Evolutionary conservation across 2,329 filamentous ascomycete genomes (phyloP), one percentile per base, ranked within the genome.

Genomic region (Botryotinia calthae): DNA sequence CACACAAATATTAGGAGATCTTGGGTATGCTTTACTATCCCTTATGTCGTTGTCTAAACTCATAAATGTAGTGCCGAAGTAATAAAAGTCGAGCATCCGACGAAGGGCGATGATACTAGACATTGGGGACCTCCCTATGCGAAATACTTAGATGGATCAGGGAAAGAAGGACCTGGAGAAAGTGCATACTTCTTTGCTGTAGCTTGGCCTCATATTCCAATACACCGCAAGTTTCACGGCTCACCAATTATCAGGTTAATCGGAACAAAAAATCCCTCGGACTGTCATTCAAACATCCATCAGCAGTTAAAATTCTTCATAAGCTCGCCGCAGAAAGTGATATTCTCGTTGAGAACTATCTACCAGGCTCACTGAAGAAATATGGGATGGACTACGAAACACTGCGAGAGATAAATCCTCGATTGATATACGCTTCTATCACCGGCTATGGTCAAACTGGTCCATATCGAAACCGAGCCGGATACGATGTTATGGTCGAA

Each of bases 401-500:
- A 0, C 83, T 99, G 2, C 88, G 87, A 69, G 87, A 90, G 76
- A 90, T 98, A 81, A 98, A 98, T 80, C 95, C 95, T 0, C 84
- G 86, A 9, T 86, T 99, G 64, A 93, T 99, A 77, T 99, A 99
- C 80, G 94, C 95, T 22, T 97, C 94, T 77, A 97, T 99, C 78
- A 99, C 96, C 0, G 96, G 96, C 1, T 99, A 98, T 80, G 96
- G 96, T 2, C 96, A 99, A 81, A 97, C 93, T 1, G 96, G 96
- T 0, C 96, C 96, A 0, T 97, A 97, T 82, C 89, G 91, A 9
- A 88, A 90, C 76, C 88, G 96, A 22, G 94, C 96, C 5, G 96
- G 96, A 7, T 99, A 99, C 85, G 96, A 99, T 82, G 96, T 99
- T 77, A 99, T 99, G 95, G 95, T 99, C 18, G 96, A 99, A 84